Evolutionary conservation across 192 early-diverging fungal species (phyloP), one percentile per base, ranked within the genome.

Genomic region (Podila horticola): DNA sequence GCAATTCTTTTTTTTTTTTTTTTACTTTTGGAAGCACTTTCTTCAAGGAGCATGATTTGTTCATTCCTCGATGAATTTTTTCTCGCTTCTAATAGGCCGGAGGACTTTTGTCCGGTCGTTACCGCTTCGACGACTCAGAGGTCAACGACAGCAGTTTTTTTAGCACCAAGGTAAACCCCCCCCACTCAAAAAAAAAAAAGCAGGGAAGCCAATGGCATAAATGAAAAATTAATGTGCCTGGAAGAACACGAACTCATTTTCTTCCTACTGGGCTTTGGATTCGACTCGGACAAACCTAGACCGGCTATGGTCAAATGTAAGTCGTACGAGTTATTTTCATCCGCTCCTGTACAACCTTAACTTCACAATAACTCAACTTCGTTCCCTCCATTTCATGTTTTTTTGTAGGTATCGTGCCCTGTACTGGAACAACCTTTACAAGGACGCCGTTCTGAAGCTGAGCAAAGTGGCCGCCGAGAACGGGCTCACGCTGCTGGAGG

Each of bases 381-480:
- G 41, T 13, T 15, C 15, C 12, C 13, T 36, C 7, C 13, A 38
- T 38, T 49, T 64, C 62, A 5, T 31, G 52, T 34, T 52, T 45
- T n/a, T 12, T 24, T 11, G 28, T 65, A 82, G 84, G 22, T 84
- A 85, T 41, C 85, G 85, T 6, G 61, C 77, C 1, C 69, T 85
- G 19, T 89, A 74, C 69, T 88, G 87, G 84, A 84, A 81, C 26
- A 58, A 75, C 5, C 64, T 86, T 15, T 88, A 84, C 71, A 88
- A 90, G 64, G 69, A 86, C 7, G 90, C 88, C 11, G 67, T 92
- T 41, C 84, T 84, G 30, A 69, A 69, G 17, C 58, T 92, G 60
- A 62, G 70, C 15, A 71, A 51, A 58, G 58, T 59, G 11, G 57
- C 73, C 1, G 72, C 66, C 15, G 67, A 61, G 19, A 58, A 82